phyloP scores from a whole-genome alignment of 345 rosid genomes.

The Excoecaria agallocha region DNA sequence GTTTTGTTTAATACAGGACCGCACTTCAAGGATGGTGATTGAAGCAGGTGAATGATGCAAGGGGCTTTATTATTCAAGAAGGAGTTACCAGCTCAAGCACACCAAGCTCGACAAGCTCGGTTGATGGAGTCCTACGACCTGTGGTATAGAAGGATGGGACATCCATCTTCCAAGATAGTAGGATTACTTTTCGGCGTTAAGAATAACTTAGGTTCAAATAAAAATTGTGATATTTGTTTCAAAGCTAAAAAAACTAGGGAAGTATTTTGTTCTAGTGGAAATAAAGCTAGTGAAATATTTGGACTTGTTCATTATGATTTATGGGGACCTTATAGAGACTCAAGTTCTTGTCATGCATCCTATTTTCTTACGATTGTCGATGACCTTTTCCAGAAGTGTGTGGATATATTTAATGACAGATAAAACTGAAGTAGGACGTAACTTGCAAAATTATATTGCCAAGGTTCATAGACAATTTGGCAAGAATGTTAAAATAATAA shows the following conservation, averaged over 20 bases:
- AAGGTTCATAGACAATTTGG: too few species aligned
- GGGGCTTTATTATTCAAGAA: background rate
- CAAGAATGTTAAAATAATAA: too few species aligned
- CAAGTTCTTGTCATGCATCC: background rate
- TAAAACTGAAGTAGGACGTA: too few species aligned
- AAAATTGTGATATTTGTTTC: too few species aligned
- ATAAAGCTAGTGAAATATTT: background rate
- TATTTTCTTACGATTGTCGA: background rate
- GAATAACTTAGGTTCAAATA: background rate
- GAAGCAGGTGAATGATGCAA: too few species aligned
- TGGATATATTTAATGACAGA: background rate
- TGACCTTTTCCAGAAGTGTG: background rate
- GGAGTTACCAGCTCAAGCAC: background rate
- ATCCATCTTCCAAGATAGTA: background rate
- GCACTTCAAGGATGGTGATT: background rate
- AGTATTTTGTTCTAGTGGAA: too few species aligned
- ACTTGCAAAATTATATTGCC: too few species aligned
- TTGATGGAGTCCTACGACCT: background rate
- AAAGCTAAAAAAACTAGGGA: too few species aligned
- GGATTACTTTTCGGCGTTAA: background rate
- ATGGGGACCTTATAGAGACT: background rate
- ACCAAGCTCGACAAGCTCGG: too few species aligned
- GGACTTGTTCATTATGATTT: background rate
- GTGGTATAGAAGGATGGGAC: too few species aligned
- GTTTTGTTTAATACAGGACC: background rate